Evolutionary conservation across 2,329 filamentous ascomycete species (phyloP), one percentile per base, ranked within the genome.

Genomic region (Elsinoe ampelina): DNA sequence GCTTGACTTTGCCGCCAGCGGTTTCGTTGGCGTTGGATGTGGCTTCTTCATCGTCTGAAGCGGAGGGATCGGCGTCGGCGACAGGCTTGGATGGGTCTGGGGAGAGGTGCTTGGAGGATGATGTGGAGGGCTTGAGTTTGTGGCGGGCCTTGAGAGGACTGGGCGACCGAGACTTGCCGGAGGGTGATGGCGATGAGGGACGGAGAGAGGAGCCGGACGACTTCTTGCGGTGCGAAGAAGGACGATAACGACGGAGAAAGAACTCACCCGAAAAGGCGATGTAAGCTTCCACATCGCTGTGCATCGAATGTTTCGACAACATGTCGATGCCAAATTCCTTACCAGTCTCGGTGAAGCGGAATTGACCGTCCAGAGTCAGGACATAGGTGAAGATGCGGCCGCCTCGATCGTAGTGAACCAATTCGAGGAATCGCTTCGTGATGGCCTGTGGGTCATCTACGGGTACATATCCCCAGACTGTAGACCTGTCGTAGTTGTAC

Each of bases 321-420:
- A 96, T 77, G 72, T 96, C 92, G 65, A 97, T 89, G 54, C 91
- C 89, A 59, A 96, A 96, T 65, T 96, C 91, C 64, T 93, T 93
- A 30, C 92, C 92, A 0, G 92, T 97, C 71, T 96, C 92, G 1
- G 92, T 96, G 72, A 96, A 96, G 45, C 90, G 85, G 67, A 95
- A 81, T 55, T 92, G 78, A 4, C 86, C 87, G 66, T 97, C 92
- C 5, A 96, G 78, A 0, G 89, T 95, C 19, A 97, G 75, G 22
- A 96, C 85, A 64, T 96, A 97, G 19, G 92, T 97, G 67, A 93
- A 96, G 57, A 95, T 82, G 11, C 90, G 83, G 1, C 87, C 86
- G 15, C 89, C 91, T 64, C 93, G 81, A 65, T 92, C 90, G 67
- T 86, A 92, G 65, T 95, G 89, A 0, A 84, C 86, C 65, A 96